A percentile compares a stretch with the other conserved stretches of the same genome.
Conservation (phyloP, 441 rosid species). For the Euphorbia corollata region DNA sequence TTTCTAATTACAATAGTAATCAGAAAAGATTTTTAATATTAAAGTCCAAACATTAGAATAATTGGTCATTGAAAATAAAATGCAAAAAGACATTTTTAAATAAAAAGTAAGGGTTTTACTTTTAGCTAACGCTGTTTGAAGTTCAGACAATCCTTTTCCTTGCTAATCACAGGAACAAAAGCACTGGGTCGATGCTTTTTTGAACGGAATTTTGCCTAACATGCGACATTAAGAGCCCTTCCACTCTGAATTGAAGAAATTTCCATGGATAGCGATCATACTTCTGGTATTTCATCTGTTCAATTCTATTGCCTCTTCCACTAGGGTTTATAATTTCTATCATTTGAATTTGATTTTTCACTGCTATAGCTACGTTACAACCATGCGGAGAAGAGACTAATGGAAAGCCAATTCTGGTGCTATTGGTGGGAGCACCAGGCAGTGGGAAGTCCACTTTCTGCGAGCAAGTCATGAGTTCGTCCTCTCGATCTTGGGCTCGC, state of each 20-base stretch:
- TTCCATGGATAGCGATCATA: constrained; percentile 34
- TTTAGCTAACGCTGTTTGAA: too few species aligned
- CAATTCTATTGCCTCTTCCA: background rate
- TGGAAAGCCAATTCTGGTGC: constrained; percentile 34
- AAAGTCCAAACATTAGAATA: too few species aligned
- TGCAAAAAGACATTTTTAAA: too few species aligned
- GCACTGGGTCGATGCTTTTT: too few species aligned
- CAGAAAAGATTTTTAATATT: too few species aligned
- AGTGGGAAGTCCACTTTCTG: constrained; percentile 90
- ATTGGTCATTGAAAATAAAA: too few species aligned
- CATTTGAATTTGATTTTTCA: background rate
- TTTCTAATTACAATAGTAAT: too few species aligned
- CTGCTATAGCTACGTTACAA: background rate
- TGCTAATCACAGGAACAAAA: too few species aligned
- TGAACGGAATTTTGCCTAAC: too few species aligned
- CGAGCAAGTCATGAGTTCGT: constrained; percentile 46
- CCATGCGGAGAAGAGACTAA: constrained; percentile 11
- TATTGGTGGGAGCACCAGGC: constrained; percentile 80
- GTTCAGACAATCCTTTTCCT: too few species aligned
- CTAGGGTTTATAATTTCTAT: background rate
- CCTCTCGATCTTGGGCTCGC: constrained; percentile 77
- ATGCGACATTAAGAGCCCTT: background rate
- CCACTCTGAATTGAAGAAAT: background rate
- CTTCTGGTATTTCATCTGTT: constrained; percentile 16
- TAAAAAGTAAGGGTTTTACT: too few species aligned